Evolutionary conservation across 331 rosid genomes (phyloP).

Genomic region (Quercus tomentella): DNA sequence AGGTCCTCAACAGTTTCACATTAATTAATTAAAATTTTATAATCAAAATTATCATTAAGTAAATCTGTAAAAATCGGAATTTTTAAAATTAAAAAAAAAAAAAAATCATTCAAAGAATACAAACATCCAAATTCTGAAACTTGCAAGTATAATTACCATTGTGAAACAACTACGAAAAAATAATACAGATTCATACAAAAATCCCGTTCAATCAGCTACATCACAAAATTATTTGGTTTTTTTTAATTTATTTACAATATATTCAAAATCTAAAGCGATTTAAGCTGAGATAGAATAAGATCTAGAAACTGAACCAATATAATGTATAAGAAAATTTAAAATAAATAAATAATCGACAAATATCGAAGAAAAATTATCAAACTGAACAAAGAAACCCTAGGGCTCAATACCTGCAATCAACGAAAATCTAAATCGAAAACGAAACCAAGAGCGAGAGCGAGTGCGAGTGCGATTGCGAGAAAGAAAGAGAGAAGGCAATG

Average conservation of each 20-base stretch:
- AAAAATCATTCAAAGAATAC: background rate
- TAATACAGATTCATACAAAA: background rate
- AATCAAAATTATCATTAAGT: too few relatives aligned
- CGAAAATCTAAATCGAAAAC: background rate
- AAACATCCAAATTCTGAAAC: background rate
- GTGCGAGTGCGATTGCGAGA: too few relatives aligned
- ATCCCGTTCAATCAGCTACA: background rate
- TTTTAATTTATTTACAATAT: background rate
- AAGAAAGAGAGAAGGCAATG: too few relatives aligned
- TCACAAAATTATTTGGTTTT: background rate
- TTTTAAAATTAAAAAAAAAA: background rate
- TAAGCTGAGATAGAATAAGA: background rate
- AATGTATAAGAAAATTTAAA: background rate
- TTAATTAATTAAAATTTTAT: too few relatives aligned
- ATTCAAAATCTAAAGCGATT: background rate
- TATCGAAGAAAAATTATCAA: background rate
- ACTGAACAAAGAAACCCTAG: background rate
- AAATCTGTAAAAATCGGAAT: background rate
- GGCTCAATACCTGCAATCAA: constrained; percentile 6
- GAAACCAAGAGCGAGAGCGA: background rate
- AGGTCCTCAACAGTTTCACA: too few relatives aligned
- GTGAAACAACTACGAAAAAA: background rate
- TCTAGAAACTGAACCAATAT: background rate
- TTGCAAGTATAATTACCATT: background rate
- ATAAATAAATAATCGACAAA: background rate